Evolutionary conservation across 345 rosid genomes (phyloP), one percentile per base, ranked within the genome.

Genomic region (Viola odorata): DNA sequence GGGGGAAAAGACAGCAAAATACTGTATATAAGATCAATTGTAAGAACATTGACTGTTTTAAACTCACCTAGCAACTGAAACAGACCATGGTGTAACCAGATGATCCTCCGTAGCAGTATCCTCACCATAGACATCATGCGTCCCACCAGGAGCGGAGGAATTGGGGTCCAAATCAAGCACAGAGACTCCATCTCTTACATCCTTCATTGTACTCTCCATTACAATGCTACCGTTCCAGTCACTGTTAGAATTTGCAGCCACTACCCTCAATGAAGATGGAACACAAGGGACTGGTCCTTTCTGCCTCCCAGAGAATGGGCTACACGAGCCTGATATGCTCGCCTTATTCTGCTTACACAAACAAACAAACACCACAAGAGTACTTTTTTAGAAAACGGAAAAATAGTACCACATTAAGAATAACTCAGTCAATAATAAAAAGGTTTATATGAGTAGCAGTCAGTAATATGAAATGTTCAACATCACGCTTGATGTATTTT

Each of bases 51-150:
- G n/a, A n/a, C n/a, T n/a, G n/a, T n/a, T n/a, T n/a, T n/a, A 23
- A 37, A 23, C n/a, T 37, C 23, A 76, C 83, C 83, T 76, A 15
- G 83, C 83, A 58, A 79, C 80, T 36, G 83, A 79, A 50, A 79
- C 70, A 1, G 80, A 41, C 83, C 83, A 79, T 40, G 83, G 83
- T 6, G 83, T 79, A 4, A 79, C 80, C 45, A 70, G 51, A 61
- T 75, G 83, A 52, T 79, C 83, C 74, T 76, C 78, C 4, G 78
- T 76, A 69, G 83, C 78, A 11, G 61, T 54, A 68, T 79, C 83
- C 69, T 79, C 83, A 9, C 65, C 71, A 14, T 72, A 72, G 15
- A 66, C 70, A 12, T 72, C 75, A 37, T 15, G 63, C 42, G 66
- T 37, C 5, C 75, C 75, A 49, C 84, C 92, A 47, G 78, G 51